phyloP scores from a whole-genome alignment of 2,329 filamentous ascomycete species.

The Chrysoporthe austroafricana region DNA sequence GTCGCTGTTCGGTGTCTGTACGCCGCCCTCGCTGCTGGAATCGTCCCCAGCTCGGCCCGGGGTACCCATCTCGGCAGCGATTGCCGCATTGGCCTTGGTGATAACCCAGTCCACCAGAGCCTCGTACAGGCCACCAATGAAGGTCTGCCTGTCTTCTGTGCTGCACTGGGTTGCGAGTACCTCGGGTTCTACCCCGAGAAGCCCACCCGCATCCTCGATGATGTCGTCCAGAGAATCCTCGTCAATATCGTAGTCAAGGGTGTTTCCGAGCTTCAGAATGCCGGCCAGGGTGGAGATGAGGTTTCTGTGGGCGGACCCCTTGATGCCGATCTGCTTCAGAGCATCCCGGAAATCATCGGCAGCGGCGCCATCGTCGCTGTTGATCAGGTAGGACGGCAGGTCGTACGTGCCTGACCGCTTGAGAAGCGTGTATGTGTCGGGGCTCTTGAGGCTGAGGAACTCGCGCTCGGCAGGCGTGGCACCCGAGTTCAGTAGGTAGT shows the following conservation, averaged over 20 bases:
- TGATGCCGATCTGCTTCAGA: constrained; percentile 91
- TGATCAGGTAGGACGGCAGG: constrained; percentile 85
- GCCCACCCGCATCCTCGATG: constrained; percentile 85
- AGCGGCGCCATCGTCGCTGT: constrained; percentile 87
- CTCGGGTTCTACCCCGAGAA: constrained; percentile 87
- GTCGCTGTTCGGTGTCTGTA: constrained; percentile 69
- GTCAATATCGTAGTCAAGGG: constrained; percentile 81
- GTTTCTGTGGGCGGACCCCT: constrained; percentile 78
- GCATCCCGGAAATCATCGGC: constrained; percentile 91
- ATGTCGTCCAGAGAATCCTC: constrained; percentile 82
- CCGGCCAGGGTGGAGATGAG: constrained; percentile 86
- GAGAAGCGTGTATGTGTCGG: constrained; percentile 77
- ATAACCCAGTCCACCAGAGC: constrained; percentile 95
- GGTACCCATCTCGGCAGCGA: constrained; percentile 72
- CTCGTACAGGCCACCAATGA: constrained; percentile 90
- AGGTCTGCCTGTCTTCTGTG: constrained; percentile 79
- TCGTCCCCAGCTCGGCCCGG: constrained; percentile 52
- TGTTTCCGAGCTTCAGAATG: constrained; percentile 89
- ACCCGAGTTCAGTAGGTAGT: constrained; percentile 91
- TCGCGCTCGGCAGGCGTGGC: constrained; percentile 89
- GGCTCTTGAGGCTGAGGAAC: constrained; percentile 78
- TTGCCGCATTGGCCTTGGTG: constrained; percentile 82
- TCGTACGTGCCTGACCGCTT: constrained; percentile 83
- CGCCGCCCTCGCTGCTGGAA: constrained; percentile 66
- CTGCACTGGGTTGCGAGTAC: constrained; percentile 77